Base-by-base conservation (phyloP, 2,329 filamentous ascomycete genomes). In the Colletotrichum kahawae region DNA sequence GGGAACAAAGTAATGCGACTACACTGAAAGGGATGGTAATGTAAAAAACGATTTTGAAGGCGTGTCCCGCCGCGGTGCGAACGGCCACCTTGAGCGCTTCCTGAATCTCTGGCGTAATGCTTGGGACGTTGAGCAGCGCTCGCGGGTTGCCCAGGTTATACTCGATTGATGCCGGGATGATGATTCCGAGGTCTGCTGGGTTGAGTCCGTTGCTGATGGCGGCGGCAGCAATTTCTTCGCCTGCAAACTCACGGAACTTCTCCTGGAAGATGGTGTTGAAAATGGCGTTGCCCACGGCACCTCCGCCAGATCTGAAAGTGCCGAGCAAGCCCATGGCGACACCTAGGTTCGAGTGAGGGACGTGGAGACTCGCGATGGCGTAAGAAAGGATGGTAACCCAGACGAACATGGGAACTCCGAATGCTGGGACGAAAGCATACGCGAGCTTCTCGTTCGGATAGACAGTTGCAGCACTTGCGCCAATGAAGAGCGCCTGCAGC, bases 241-340 rank as follows among this genome's bases (percentile, higher is more conserved):
- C 80, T n/a, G 78, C 79, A 38, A 77, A 82, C 60, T 81, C 70
- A 1, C 57, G 60, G 62, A 77, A 77, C 10, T 67, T 76, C 24
- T 77, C 68, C n/a, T 77, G 75, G 65, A 77, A 77, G 67, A 84
- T 81, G 9, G 81, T 81, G 18, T 79, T 79, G 78, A 83, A 84
- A 67, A 84, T 79, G 29, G 83, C 82, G 48, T 81, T 83, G 24
- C 82, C 83, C 18, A 84, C 80, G 10, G 81, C 80, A 18, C 81
- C 82, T 29, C 82, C 82, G 12, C 75, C 79, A 21, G 78, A 80
- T 38, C 82, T 78, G 76, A 82, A 82, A 0, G 81, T 82, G 4
- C 82, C 82, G 14, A 82, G 75, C 18, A 83, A 70, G 9, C 82
- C 82, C 56, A 80, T 78, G 18, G 81, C 79, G 13, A 82, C 77